These are phyloP conservation scores for Aspergillus incahuasiensis DNA, from an alignment of 495 filamentous ascomycete genomes.

Conservation along the genomic window DNA sequence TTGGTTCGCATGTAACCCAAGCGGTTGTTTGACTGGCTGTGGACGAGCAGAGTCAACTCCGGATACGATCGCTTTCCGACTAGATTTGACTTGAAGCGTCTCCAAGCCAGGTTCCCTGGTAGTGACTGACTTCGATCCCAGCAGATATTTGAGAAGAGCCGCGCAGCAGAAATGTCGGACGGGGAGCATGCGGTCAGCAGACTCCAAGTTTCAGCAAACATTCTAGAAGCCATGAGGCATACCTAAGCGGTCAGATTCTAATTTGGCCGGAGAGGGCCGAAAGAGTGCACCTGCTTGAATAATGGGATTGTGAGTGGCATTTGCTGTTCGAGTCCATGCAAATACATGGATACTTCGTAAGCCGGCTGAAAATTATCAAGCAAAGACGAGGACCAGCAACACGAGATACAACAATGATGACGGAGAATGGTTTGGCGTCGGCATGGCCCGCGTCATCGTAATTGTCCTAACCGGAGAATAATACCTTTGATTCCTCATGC, in stretches of 20 bases:
- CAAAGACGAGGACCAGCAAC: too few species aligned
- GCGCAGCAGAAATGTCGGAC: neutral
- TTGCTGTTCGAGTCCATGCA: neutral
- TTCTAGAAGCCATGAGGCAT: constrained; percentile 23
- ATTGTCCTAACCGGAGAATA: too few species aligned
- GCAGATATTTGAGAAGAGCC: neutral
- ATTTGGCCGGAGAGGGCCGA: neutral
- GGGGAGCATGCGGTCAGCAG: constrained; percentile 21
- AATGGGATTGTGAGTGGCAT: neutral
- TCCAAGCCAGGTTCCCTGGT: neutral
- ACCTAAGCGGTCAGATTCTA: constrained; percentile 3
- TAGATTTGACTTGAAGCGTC: neutral
- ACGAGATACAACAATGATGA: neutral
- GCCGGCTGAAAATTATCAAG: neutral
- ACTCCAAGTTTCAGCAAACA: constrained; percentile 26
- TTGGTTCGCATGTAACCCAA: constrained; percentile 2
- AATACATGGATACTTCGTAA: neutral
- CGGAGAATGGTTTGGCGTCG: neutral
- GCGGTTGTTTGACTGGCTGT: neutral
- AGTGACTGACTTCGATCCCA: neutral
- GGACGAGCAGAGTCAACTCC: neutral
- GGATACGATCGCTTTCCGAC: neutral
- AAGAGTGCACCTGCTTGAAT: neutral
- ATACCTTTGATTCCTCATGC: too few species aligned
- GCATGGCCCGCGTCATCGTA: neutral